These are phyloP conservation scores for Sequoia sempervirens DNA, from an alignment of 75 land plant genomes.

Conservation along the genomic window DNA sequence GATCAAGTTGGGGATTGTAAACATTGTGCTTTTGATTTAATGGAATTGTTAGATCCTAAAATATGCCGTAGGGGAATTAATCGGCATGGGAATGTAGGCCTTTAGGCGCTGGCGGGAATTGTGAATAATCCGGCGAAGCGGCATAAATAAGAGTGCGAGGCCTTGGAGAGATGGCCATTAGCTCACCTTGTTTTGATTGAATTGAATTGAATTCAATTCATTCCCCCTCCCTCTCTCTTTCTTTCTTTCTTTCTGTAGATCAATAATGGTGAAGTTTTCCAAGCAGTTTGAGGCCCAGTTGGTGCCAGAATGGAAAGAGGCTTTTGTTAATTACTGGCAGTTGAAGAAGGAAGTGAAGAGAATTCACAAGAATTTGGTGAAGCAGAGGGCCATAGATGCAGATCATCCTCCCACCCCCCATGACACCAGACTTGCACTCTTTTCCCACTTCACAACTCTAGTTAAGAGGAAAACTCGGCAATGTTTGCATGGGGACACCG, in stretches of 20 bases:
- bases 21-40: not conserved
- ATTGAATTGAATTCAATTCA: not conserved
- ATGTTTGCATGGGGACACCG: not conserved
- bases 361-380: constrained; percentile 18
- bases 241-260: not conserved
- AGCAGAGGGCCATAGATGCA: not conserved
- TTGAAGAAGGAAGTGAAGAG: constrained; percentile 80
- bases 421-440: not conserved
- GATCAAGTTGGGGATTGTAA: not conserved
- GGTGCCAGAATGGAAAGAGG: constrained; percentile 95
- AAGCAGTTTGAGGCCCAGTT: constrained; percentile 88
- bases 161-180: not conserved
- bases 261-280: constrained; percentile 87
- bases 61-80: not conserved
- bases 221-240: too few species aligned
- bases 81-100: not conserved
- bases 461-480: not conserved
- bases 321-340: constrained; percentile 83
- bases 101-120: not conserved
- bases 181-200: not conserved
- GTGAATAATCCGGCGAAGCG: not conserved
- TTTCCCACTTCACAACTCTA: not conserved
- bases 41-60: not conserved
- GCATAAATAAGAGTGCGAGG: not conserved
- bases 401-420: not conserved